Conservation (phyloP, 2,329 filamentous ascomycete species). For the Fusarium continuum region DNA sequence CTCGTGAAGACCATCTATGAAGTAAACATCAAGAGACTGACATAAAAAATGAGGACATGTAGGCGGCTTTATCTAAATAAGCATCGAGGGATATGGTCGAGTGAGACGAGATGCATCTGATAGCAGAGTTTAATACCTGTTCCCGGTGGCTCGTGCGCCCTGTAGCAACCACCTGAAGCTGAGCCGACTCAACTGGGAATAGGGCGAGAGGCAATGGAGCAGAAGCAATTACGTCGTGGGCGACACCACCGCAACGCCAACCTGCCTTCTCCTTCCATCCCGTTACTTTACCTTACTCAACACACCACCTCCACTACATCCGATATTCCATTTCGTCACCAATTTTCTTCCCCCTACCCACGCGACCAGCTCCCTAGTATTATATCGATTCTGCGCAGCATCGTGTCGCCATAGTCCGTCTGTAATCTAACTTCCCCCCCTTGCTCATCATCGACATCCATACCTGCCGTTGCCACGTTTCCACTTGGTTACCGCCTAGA, state of each 20-base stretch:
- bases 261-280: constrained; percentile 22
- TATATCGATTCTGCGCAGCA: constrained; percentile 14
- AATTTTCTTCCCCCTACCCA: constrained; percentile 21
- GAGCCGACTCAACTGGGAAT: constrained; percentile 28
- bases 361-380: constrained; percentile 14
- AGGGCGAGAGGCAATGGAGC: constrained; percentile 12
- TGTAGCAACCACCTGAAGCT: constrained; percentile 32
- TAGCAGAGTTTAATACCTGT: constrained; percentile 19
- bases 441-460: constrained; percentile 19
- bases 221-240: constrained; percentile 39
- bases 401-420: constrained; percentile 9
- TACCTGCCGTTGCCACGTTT: constrained; percentile 38
- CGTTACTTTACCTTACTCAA: constrained; percentile 9
- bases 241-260: constrained; percentile 18
- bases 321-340: constrained; percentile 21
- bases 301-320: constrained; percentile 14
- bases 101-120: background rate
- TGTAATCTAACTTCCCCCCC: constrained; percentile 19
- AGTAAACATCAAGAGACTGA: background rate
- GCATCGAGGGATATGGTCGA: background rate
- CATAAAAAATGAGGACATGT: background rate
- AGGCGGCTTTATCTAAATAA: background rate
- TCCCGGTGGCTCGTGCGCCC: constrained; percentile 31
- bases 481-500: constrained; percentile 32
- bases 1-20: background rate